Evolutionary conservation across 2,329 filamentous ascomycete genomes (phyloP), one percentile per base, ranked within the genome.

Genomic region (Diaporthe caulivora): DNA sequence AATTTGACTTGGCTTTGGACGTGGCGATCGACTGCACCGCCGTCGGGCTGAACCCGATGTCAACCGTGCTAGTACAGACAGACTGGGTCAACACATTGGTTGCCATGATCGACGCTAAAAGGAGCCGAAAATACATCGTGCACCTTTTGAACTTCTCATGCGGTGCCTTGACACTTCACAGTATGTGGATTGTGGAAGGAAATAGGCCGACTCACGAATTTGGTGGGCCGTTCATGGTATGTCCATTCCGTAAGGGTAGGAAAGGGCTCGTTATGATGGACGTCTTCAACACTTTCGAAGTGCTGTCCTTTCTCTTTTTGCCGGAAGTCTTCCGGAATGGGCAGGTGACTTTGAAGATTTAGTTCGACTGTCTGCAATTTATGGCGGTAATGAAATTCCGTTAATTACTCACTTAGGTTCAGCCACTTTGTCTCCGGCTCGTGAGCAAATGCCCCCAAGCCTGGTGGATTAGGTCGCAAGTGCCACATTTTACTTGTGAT

Each of bases 1-100:
- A 57, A 21, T 57, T 57, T 10, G 54, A 57, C 54, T 57, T 57
- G 31, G 54, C 54, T 31, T 37, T 57, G 21, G 54, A 57, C 10
- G 54, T 57, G 31, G 54, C 54, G 54, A 57, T 57, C 13, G 37
- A 34, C 55, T 26, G n/a, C 21, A 26, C 34, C 24, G n/a, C 34
- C 13, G 37, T 42, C 0, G n/a, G 55, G n/a, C 37, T 60, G 55
- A 60, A 60, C 7, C 37, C 55, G 34, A 60, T 60, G 11, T 42
- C 7, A 11, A 42, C 34, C 37, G 55, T 60, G 34, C 37, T 42
- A 13, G 55, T 18, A 18, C n/a, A 42, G 15, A 60, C 55, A 11
- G 34, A 60, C 13, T 60, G 34, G 34, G 34, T 18, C 34, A 60
- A 34, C n/a, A 18, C 34, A 26, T 18, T 11, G 37, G 55, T 34